Base-by-base conservation (phyloP, 306 rosid species). In the Castanea crenata region DNA sequence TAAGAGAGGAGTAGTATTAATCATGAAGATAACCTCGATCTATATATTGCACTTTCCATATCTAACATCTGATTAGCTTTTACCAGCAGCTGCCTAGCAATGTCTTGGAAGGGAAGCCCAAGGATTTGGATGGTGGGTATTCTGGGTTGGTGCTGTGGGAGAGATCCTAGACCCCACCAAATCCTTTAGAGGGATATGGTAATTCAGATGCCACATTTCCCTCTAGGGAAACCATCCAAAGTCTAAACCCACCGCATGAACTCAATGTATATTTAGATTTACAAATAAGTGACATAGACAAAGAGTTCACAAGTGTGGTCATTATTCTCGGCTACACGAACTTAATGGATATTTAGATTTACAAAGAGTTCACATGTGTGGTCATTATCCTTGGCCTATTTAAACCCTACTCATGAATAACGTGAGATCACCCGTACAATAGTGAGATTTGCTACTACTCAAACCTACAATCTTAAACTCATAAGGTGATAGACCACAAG, bases 141-240 rank as follows among this genome's bases (percentile, higher is more conserved):
- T 19, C 11, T 6, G 31, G 19, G 4, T 27, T 27, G 51, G 21
- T 41, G 31, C 44, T 78, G 46, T 41, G 52, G 51, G 38, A 54
- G 49, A 59, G 41, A 79, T 57, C 11, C 44, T 27, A 49, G 54
- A 5, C 31, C 64, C 65, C 46, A 74, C 14, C 51, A 71, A 38
- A 79, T 73, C 78, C 58, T 69, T 20, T 49, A 16, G 12, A 55
- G 23, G 76, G 76, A 80, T 80, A 68, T 75, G 75, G 63, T 80
- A 79, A 75, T 35, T 74, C 76, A 44, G 76, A 71, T 68, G 64
- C 20, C 55, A 74, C 75, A 70, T 80, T 68, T 74, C 75, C 83
- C 12, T 25, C 38, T 51, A 38, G 79, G 35, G 18, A 65, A 8
- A 74, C 59, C 83, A 80, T 15, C n/a, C 76, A 54, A 27, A 5